Conservation (phyloP, 495 filamentous ascomycete species). For the Aspergillus bridgeri region DNA sequence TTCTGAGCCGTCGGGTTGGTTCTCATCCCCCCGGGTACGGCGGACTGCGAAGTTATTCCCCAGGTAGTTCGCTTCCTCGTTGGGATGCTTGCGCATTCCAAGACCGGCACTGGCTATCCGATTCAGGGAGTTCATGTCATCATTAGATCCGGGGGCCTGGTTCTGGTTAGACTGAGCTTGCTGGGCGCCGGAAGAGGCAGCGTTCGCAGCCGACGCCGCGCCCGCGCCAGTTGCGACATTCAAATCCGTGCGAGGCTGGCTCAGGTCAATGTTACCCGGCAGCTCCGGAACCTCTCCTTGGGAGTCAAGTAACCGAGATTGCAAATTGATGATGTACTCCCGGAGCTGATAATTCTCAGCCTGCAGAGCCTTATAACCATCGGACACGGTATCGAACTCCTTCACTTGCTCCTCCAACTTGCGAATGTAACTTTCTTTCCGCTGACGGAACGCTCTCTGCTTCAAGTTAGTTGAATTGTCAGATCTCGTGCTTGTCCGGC, state of each 20-base stretch:
- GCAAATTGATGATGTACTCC: slow-evolving; percentile 87
- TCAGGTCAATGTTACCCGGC: slow-evolving; percentile 60
- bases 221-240: slow-evolving; percentile 17
- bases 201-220: slow-evolving; percentile 14
- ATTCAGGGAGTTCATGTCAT: slow-evolving; percentile 46
- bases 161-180: slow-evolving; percentile 24
- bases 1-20: slow-evolving; percentile 26
- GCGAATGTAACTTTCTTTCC: slow-evolving; percentile 97
- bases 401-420: slow-evolving; percentile 89
- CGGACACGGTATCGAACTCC: slow-evolving; percentile 65
- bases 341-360: slow-evolving; percentile 85
- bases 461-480: slow-evolving; percentile 10
- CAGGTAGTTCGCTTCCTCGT: slow-evolving; percentile 32
- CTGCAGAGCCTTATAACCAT: slow-evolving; percentile 69
- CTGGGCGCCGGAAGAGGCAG: slow-evolving; percentile 17
- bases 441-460: slow-evolving; percentile 93
- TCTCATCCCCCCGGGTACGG: slow-evolving; percentile 33
- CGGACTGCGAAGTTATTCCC: slow-evolving; percentile 34
- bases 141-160: slow-evolving; percentile 26
- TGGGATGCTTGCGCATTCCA: slow-evolving; percentile 46
- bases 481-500: background rate
- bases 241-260: slow-evolving; percentile 36
- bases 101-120: slow-evolving; percentile 45
- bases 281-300: slow-evolving; percentile 81
- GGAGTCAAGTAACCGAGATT: slow-evolving; percentile 80